Conservation (phyloP, 2,329 filamentous ascomycete species). For the Emydomyces testavorans region DNA sequence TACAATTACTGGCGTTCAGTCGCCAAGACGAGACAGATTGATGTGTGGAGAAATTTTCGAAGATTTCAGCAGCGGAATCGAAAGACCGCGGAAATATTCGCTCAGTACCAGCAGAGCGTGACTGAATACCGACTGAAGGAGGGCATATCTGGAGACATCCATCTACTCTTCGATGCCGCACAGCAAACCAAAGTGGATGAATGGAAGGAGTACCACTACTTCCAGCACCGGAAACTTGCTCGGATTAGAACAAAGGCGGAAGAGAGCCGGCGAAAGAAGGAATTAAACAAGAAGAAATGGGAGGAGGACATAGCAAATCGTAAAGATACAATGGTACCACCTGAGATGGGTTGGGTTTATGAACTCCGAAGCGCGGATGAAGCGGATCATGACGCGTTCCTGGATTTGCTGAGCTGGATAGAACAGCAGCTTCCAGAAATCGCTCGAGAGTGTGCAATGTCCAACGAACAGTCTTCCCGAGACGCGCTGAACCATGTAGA, state of each 20-base stretch:
- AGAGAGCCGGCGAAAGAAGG: neutral
- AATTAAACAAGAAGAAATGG: neutral
- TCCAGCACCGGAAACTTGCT: neutral
- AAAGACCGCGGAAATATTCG: too few species aligned
- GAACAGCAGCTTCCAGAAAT: constrained; percentile 9
- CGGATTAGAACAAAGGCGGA: neutral
- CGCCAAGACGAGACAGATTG: too few species aligned
- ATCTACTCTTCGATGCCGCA: constrained; percentile 5
- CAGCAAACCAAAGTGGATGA: constrained; percentile 10
- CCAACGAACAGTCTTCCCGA: too few species aligned
- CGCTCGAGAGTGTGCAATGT: constrained; percentile 5
- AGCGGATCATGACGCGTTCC: constrained; percentile 5
- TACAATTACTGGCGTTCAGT: too few species aligned
- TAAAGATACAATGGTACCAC: neutral
- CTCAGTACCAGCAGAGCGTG: too few species aligned
- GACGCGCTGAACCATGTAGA: too few species aligned
- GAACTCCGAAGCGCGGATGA: neutral
- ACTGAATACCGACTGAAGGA: constrained; percentile 1
- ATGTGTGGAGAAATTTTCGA: too few species aligned
- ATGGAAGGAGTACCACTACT: constrained; percentile 12
- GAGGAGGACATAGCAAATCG: neutral
- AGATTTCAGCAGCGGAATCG: too few species aligned
- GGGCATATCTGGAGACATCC: constrained; percentile 7
- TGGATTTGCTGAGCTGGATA: constrained; percentile 8
- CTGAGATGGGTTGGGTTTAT: neutral